A percentile compares a stretch with the other conserved stretches of the same genome.
phyloP scores from a whole-genome alignment of 1,284 basidiomycete species.

The Puccinia horiana region DNA sequence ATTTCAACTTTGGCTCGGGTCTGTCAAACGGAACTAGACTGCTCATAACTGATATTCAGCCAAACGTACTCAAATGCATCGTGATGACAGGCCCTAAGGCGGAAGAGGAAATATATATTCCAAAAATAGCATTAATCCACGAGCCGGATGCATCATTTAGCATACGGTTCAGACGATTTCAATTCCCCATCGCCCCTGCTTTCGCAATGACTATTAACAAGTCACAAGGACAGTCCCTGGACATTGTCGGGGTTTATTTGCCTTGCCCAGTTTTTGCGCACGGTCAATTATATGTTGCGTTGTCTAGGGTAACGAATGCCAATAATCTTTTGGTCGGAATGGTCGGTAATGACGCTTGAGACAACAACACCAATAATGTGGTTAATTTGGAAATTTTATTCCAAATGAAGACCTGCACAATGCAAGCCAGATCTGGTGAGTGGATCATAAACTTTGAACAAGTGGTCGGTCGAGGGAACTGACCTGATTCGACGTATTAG shows the following conservation, averaged over 20 bases:
- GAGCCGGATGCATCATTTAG: too few relatives aligned
- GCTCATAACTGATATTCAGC: neutral
- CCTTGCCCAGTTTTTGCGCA: conserved; percentile 49
- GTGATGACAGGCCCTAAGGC: neutral
- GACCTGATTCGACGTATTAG: too few relatives aligned
- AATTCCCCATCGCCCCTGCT: conserved; percentile 61
- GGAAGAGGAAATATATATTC: neutral
- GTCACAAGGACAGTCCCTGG: conserved; percentile 61
- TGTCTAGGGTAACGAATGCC: neutral
- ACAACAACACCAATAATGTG: too few relatives aligned
- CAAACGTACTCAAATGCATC: neutral
- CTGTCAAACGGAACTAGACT: neutral
- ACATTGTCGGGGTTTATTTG: conserved; percentile 58
- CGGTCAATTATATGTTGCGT: conserved; percentile 25
- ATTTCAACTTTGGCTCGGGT: neutral
- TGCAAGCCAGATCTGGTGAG: too few relatives aligned
- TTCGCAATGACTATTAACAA: conserved; percentile 63
- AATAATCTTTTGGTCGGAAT: neutral
- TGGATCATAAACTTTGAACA: too few relatives aligned
- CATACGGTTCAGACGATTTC: conserved; percentile 55
- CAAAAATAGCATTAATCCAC: conserved; percentile 1
- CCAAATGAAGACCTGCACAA: too few relatives aligned
- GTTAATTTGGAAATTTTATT: too few relatives aligned
- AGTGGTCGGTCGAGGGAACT: too few relatives aligned
- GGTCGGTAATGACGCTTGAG: too few relatives aligned